Evolutionary conservation across 2,329 filamentous ascomycete species (phyloP).

Genomic region (Aspergillus ustus): DNA sequence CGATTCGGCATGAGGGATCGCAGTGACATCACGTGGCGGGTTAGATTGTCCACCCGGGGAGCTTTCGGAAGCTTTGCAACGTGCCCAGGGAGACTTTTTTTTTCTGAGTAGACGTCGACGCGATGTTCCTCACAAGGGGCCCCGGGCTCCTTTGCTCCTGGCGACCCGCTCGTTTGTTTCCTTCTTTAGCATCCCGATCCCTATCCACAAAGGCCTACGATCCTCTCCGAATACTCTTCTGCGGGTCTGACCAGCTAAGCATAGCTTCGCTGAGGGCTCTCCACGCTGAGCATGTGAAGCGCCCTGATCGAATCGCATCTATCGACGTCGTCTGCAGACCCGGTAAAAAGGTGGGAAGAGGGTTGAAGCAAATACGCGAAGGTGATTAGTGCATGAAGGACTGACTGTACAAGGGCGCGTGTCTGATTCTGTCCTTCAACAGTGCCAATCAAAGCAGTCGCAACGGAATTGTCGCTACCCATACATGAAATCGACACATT

Average conservation of each 20-base stretch:
- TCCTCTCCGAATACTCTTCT: constrained; percentile 86
- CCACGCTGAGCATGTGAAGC: constrained; percentile 59
- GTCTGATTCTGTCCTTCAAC: constrained; percentile 12
- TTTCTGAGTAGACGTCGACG: background rate
- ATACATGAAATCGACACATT: constrained; percentile 83
- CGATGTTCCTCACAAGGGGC: constrained; percentile 33
- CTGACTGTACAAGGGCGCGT: background rate
- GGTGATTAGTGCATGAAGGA: constrained; percentile 53
- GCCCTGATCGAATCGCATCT: constrained; percentile 65
- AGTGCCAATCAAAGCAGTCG: constrained; percentile 76
- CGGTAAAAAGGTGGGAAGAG: constrained; percentile 76
- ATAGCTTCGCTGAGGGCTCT: constrained; percentile 75
- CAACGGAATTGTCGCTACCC: constrained; percentile 65
- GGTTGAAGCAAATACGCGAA: constrained; percentile 69
- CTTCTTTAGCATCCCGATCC: constrained; percentile 24
- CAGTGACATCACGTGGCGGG: constrained; percentile 40
- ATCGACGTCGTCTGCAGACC: constrained; percentile 86
- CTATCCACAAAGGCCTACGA: constrained; percentile 43
- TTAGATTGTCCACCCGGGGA: constrained; percentile 10
- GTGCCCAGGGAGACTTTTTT: constrained; percentile 8
- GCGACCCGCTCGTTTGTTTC: constrained; percentile 20
- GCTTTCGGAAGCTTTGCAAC: constrained; percentile 22
- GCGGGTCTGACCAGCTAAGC: constrained; percentile 91
- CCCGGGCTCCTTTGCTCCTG: constrained; percentile 30
- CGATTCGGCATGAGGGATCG: constrained; percentile 25